Conservation (phyloP, 2,329 filamentous ascomycete species). For the Xylariaceae sp. region DNA sequence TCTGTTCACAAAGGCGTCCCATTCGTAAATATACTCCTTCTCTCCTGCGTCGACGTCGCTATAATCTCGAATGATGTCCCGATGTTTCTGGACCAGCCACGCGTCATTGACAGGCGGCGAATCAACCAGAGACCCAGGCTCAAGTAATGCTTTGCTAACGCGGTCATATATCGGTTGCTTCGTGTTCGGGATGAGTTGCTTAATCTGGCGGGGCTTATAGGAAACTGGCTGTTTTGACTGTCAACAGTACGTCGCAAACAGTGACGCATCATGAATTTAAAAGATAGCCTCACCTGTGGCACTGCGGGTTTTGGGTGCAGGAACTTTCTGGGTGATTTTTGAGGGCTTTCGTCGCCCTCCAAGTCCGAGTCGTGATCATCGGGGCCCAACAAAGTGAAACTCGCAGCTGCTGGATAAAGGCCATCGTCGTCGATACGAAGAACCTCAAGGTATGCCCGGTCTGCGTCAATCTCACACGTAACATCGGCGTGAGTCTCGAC, state of each 20-base stretch:
- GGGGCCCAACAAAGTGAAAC: slow-evolving; percentile 20
- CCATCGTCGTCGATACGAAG: slow-evolving; percentile 26
- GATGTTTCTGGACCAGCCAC: slow-evolving; percentile 60
- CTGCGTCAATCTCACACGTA: slow-evolving; percentile 38
- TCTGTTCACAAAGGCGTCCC: slow-evolving; percentile 54
- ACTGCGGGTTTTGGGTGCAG: slow-evolving; percentile 16
- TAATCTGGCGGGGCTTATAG: slow-evolving; percentile 28
- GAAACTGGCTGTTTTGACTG: slow-evolving; percentile 15
- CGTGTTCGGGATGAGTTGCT: slow-evolving; percentile 47
- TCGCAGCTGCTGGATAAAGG: slow-evolving; percentile 21
- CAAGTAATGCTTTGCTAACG: slow-evolving; percentile 52
- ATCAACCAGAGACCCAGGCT: slow-evolving; percentile 46
- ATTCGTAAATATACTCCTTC: slow-evolving; percentile 58
- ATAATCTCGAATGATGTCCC: slow-evolving; percentile 56
- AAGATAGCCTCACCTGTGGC: slow-evolving; percentile 19
- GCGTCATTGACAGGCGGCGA: slow-evolving; percentile 44
- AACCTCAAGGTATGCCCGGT: slow-evolving; percentile 27
- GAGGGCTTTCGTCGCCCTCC: slow-evolving; percentile 24
- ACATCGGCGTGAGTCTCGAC: slow-evolving; percentile 48
- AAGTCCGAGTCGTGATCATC: slow-evolving; percentile 28
- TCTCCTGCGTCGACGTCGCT: slow-evolving; percentile 53
- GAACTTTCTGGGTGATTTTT: slow-evolving; percentile 19
- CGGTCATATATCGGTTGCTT: slow-evolving; percentile 56
- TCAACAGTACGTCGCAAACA: slow-evolving; percentile 12
- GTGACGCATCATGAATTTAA: neutral